Evolutionary conservation across 148 eudicot genomes (phyloP).

Genomic region (Pouteria glomerata): DNA sequence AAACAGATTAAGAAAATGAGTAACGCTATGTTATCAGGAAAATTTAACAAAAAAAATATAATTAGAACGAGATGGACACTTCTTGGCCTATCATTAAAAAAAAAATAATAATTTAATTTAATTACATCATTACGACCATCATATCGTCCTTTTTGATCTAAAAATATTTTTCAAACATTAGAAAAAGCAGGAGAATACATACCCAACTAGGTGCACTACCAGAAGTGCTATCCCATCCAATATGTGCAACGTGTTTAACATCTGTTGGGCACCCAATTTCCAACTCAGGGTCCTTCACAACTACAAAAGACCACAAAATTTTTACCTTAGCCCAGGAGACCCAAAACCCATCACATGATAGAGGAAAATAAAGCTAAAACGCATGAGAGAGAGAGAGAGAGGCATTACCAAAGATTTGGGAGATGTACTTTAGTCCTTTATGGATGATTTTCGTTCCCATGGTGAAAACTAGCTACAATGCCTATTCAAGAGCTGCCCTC

Average conservation of each 20-base stretch:
- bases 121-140: too few species aligned
- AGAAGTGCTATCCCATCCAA: conserved; percentile 65
- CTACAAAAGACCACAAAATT: conserved; percentile 18
- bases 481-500: conserved; percentile 1
- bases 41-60: too few species aligned
- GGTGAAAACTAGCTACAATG: conserved; percentile 8
- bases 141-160: too few species aligned
- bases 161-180: too few species aligned
- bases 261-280: conserved; percentile 73
- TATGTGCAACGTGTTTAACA: conserved; percentile 75
- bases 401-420: conserved; percentile 40
- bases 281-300: conserved; percentile 57
- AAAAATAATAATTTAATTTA: too few species aligned
- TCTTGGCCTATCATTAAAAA: neutral
- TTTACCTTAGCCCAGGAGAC: neutral
- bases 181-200: neutral
- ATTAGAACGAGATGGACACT: neutral
- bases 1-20: too few species aligned
- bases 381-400: neutral
- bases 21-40: too few species aligned
- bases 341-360: neutral
- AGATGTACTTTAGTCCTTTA: conserved; percentile 80
- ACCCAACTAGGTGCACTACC: conserved; percentile 71
- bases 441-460: conserved; percentile 69
- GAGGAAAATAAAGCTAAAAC: neutral